Evolutionary conservation across 2,329 filamentous ascomycete species (phyloP).

Genomic region (Hymenoscyphus repandus): DNA sequence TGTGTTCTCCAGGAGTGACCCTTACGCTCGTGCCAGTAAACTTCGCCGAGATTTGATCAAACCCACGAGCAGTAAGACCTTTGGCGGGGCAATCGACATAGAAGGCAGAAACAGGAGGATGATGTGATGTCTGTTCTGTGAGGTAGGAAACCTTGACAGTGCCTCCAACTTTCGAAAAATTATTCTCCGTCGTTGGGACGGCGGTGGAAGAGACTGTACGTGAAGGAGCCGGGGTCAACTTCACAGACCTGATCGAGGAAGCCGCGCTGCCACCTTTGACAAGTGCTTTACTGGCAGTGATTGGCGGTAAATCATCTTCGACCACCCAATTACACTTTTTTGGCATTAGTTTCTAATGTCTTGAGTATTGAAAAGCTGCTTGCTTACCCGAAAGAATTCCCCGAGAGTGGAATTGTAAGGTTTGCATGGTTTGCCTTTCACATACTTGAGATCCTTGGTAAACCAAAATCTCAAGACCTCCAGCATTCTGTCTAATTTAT

Average conservation of each 20-base stretch:
- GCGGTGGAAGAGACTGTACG: constrained; percentile 19
- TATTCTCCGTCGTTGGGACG: constrained; percentile 12
- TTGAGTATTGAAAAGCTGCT: neutral
- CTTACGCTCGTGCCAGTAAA: constrained; percentile 95
- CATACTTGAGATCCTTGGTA: constrained; percentile 97
- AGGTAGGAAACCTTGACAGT: constrained; percentile 83
- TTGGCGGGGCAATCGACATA: constrained; percentile 89
- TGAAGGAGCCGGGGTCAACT: constrained; percentile 15
- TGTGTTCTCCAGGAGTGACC: constrained; percentile 86
- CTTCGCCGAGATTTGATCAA: constrained; percentile 94
- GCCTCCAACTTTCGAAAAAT: constrained; percentile 29
- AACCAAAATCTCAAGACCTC: constrained; percentile 97
- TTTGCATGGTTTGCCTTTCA: constrained; percentile 97
- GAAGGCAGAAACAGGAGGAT: constrained; percentile 95
- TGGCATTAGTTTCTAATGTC: neutral
- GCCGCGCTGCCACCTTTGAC: constrained; percentile 19
- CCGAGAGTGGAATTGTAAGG: constrained; percentile 96
- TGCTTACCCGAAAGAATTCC: constrained; percentile 88
- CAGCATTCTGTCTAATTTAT: constrained; percentile 88
- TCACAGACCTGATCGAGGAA: constrained; percentile 27
- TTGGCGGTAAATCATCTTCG: constrained; percentile 67
- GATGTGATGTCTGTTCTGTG: constrained; percentile 96
- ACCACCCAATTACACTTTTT: constrained; percentile 92
- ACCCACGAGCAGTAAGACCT: constrained; percentile 81
- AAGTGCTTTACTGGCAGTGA: constrained; percentile 33